Base-by-base conservation (phyloP, 306 rosid genomes). In the Pterocarpus santalinus region DNA sequence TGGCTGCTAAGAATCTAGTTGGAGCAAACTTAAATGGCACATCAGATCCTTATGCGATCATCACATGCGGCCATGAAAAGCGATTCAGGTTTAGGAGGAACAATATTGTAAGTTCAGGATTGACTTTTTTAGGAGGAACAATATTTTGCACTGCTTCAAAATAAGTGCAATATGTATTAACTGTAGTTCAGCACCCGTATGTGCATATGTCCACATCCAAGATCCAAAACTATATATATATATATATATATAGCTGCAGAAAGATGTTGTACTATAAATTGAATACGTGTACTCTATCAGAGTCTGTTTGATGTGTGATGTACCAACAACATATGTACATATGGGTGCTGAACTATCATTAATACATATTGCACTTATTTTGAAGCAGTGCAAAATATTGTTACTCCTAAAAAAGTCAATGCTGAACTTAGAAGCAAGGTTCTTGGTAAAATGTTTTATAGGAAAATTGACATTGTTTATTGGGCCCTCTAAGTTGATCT, bases 1-100 rank as follows among this genome's bases (percentile, higher is more conserved):
- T 95, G 92, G 99, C 99, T 69, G 99, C 99, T 56, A 95, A 95
- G 86, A 95, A 93, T 82, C 92, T 95, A 22, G 75, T 93, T 55
- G 97, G 94, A 83, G 99, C 99, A 66, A 95, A 95, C 86, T 83
- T 95, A 77, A 95, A 95, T 89, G 99, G 99, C 81, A 93, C 97
- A 4, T 93, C 99, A 2, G 99, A 95, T 88, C 99, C 99, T 33
- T 95, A 95, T 87, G 98, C 87, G 70, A 90, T 95, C 80, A 95
- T 95, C 79, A 95, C 93, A 8, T 95, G 99, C 64, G 94, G 93
- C 75, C 84, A 88, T 80, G 93, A 95, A 86, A 95, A 93, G 86
- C 90, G 97, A 81, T 95, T 95, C 93, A 95, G 99, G 99, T 95
- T 73, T 77, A 64, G 36, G 83, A 28, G 75, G 72, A 73, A 68